Evolutionary conservation across 139 green algal genomes (phyloP), one percentile per base, ranked within the genome.

Genomic region (Chlorella sp.): DNA sequence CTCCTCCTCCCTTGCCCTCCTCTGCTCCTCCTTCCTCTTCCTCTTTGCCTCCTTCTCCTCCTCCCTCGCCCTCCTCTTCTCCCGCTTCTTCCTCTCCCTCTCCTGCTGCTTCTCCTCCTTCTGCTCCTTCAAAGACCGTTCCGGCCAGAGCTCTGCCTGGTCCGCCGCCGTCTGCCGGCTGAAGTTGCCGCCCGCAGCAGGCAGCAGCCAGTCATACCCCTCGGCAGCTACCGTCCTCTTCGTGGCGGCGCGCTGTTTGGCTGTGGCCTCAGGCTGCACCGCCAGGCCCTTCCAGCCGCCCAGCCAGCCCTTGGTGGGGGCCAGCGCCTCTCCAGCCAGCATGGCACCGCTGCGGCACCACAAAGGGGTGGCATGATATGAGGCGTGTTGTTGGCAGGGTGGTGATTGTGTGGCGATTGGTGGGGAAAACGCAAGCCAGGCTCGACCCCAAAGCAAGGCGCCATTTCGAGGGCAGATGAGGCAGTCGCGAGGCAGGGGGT

Each of bases 161-260:
- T 73, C 53, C 81, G 14, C 40, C n/a, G 53, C 81, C 1, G 32
- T n/a, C 84, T 88, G 37, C 84, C 71, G 64, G 84, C 84, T 88
- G 42, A 48, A 88, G 68, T 88, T 88, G 37, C 84, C 84, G 0
- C 84, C 84, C 2, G n/a, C 24, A 7, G 64, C 39, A 0, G 84
- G 84, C 84, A 88, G 84, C 64, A 88, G 84, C 68, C 40, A 88
- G 34, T 19, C 21, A 22, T 36, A 88, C 19, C 79, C 79, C 19
- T n/a, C 42, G 42, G 64, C 30, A 39, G 28, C 32, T 0, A 81
- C 37, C 7, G 69, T 5, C 24, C n/a, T 28, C 61, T 87, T 87
- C 34, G 83, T 61, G 0, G 84, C 84, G 18, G 42, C 84, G 37
- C 64, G 40, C 68, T 81, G 68, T 34, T 21, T n/a, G 11, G 84